Evolutionary conservation across 768 basidiomycete genomes (phyloP), one percentile per base, ranked within the genome.

Genomic region (Lentinula detonsa): DNA sequence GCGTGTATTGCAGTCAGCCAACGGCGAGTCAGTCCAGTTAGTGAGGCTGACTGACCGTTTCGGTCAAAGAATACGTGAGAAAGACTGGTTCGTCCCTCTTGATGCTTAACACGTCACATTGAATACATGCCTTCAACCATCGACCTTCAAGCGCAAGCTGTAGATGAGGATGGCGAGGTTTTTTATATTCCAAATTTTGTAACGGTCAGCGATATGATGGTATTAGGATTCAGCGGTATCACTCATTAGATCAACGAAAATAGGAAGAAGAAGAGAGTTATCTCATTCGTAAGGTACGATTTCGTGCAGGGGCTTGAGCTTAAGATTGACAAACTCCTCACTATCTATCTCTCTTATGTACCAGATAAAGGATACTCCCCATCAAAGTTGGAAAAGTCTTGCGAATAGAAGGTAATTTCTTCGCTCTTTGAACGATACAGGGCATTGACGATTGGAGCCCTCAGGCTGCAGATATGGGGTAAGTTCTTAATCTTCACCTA

Each of bases 171-270:
- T 48, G 67, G 73, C 49, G 77, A 79, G 59, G 76, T 77, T 3
- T 85, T 83, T 68, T 94, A 95, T 72, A 77, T 94, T 18, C 90
- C 90, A 5, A 77, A 92, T 64, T 95, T 94, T 70, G 76, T 90
- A 40, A 83, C 84, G 59, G 81, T 80, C 59, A 61, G 74, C 63
- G 8, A 8, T 21, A 18, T 15, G 16, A 31, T 55, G 53, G n/a
- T 34, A 10, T 43, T 49, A 49, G 21, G 39, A 52, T 35, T 49
- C 59, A 31, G 53, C 46, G 18, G 21, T 57, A 13, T 34, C 6
- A 11, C 18, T 59, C 40, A 53, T 18, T 37, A 31, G 21, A 33
- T 39, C 31, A 31, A n/a, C 40, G 50, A 39, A 57, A 73, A 45
- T 69, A 85, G 72, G 72, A 68, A 60, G 83, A 86, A 33, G 93